Base-by-base conservation (phyloP, 106 monocot species). In the Dioscorea alata region DNA sequence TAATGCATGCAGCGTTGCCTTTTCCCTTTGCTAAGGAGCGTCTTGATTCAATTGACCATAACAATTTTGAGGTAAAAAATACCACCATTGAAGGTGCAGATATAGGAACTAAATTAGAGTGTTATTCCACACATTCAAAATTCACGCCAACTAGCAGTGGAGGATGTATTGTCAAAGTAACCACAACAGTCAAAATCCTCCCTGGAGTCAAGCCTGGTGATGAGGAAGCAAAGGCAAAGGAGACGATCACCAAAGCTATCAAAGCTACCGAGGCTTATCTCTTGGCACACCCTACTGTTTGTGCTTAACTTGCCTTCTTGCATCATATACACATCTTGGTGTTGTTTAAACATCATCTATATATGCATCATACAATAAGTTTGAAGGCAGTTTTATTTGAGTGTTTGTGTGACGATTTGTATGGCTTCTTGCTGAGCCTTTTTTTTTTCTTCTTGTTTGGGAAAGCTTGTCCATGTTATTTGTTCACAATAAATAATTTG, bases 111-210 rank as follows among this genome's bases (percentile, higher is more conserved):
- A 53, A 56, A 23, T 2, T 74, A 23, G 66, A 82, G 60, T 65
- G 74, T 6, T 34, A 25, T 0, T 23, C 69, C 5, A 35, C 57
- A 22, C 70, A 78, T 48, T 49, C 78, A 65, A 82, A 69, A 69
- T n/a, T 82, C 8, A 25, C 60, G 66, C 59, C 51, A 1, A 53
- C 12, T 7, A 20, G 12, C 33, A 50, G 25, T 8, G 77, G 73
- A 20, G 81, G 81, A 20, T 32, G 76, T 19, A 19, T 82, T 17
- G 18, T 20, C 32, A 82, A 77, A 73, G 52, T 82, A 19, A 71
- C 64, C 2, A 14, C 25, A 13, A 73, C 72, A 7, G 77, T 50
- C 68, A 77, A 76, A 23, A 58, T 10, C 42, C 6, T 42, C 54
- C 18, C 32, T 60, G 54, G 54, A 54, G 4, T 8, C 5, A 16